Conservation (phyloP, 2,329 filamentous ascomycete genomes). For the Epichloe hybrida region DNA sequence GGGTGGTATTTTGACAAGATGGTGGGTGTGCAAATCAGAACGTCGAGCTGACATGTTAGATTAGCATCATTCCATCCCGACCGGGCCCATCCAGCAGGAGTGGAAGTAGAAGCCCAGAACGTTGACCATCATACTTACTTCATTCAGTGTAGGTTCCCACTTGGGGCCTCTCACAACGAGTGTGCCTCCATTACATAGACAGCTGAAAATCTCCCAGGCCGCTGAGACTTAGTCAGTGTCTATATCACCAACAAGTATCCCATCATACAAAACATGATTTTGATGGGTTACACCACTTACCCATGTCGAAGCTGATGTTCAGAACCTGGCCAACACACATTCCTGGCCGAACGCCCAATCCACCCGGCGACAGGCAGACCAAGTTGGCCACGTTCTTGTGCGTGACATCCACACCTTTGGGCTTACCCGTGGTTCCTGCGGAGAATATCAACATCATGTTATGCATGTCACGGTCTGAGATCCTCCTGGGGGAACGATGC, state of each 20-base stretch:
- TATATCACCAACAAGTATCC: not conserved
- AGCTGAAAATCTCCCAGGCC: slow-evolving; percentile 46
- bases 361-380: slow-evolving; percentile 35
- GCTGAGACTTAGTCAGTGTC: slow-evolving; percentile 22
- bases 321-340: slow-evolving; percentile 41
- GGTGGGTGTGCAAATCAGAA: slow-evolving; percentile 41
- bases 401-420: slow-evolving; percentile 45
- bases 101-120: not conserved
- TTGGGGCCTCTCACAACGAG: slow-evolving; percentile 36
- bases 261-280: not conserved
- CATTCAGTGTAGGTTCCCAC: slow-evolving; percentile 32
- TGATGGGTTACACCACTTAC: slow-evolving; percentile 22
- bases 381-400: slow-evolving; percentile 43
- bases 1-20: slow-evolving; percentile 37
- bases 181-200: slow-evolving; percentile 43
- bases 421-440: slow-evolving; percentile 38
- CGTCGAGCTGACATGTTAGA: slow-evolving; percentile 24
- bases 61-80: not conserved
- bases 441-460: not conserved
- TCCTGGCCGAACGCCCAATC: slow-evolving; percentile 34
- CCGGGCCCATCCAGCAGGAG: no score
- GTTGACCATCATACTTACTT: slow-evolving; percentile 21
- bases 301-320: slow-evolving; percentile 49
- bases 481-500: not conserved
- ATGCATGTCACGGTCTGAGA: not conserved